Base-by-base conservation (phyloP, 2,329 filamentous ascomycete species). In the Cladosporium sp. region DNA sequence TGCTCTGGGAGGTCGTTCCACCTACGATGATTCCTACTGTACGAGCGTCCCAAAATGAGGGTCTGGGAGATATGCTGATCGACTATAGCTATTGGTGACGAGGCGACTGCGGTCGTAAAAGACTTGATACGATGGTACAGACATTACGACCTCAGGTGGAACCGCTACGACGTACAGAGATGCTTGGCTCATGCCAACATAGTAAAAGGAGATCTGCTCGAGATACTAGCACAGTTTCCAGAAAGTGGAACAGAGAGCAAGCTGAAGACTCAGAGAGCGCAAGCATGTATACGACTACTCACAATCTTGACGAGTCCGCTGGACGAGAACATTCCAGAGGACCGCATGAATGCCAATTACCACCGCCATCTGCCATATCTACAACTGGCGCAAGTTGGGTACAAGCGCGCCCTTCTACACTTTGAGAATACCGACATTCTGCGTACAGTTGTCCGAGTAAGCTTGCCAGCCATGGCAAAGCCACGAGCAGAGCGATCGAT, bases 81-180 rank as follows among this genome's bases (percentile, higher is more conserved):
- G 2, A 1, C 2, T 20, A 17, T 37, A 56, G 54, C 90, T 43
- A 85, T 97, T 37, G 94, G 94, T 74, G 93, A 97, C 74, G 93
- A 97, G 71, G 93, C 92, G 12, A 80, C 96, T 61, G 90, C 94
- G 59, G 94, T 92, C 69, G 80, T 99, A 59, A 92, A 93, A 63
- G 94, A 99, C 75, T 82, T 99, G 57, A 93, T 94, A 71, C 88
- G 88, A 84, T 99, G 94, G 94, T 83, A 99, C 65, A 92, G 91
- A 66, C 85, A 96, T 63, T 70, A 72, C 67, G 69, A 72, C 60
- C 90, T 96, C 72, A 95, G 95, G 73, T 86, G 88, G 64, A 95
- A 96, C 72, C 88, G 93, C 65, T 88, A 96, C 81, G 94, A 99
- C 71, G 94, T 99, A 60, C 92, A 93, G 61, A 84, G 94, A 75